phyloP scores from a whole-genome alignment of 768 basidiomycete species.

The Tricholoma matsutake region DNA sequence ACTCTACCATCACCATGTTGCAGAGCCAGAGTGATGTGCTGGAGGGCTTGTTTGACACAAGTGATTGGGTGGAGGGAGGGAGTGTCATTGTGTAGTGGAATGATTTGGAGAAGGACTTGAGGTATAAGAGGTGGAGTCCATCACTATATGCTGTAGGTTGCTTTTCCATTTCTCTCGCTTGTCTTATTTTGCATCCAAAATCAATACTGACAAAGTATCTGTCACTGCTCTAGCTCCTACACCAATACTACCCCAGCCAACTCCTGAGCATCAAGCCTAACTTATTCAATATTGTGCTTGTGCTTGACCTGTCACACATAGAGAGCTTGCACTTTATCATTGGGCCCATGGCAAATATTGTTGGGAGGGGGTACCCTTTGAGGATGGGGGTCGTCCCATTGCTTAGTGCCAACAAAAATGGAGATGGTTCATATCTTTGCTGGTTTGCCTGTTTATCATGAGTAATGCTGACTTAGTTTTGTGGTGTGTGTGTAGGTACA shows the following conservation, averaged over 20 bases:
- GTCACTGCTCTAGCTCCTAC: conserved; percentile 58
- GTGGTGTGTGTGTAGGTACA: conserved; percentile 34
- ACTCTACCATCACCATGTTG: conserved; percentile 51
- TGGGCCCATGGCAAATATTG: conserved; percentile 63
- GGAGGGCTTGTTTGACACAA: conserved; percentile 87
- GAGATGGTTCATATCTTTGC: no score
- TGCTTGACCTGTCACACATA: conserved; percentile 73
- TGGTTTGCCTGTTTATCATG: no score
- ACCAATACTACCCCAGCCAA: conserved; percentile 76
- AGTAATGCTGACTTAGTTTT: no score
- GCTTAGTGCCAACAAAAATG: conserved; percentile 49
- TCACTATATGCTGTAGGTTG: conserved; percentile 48
- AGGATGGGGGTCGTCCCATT: conserved; percentile 85
- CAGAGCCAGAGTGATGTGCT: conserved; percentile 46
- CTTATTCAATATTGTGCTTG: conserved; percentile 78
- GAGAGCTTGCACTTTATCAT: conserved; percentile 60
- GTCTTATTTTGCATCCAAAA: not conserved
- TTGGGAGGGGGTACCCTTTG: conserved; percentile 71
- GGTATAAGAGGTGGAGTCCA: conserved; percentile 52
- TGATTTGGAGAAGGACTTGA: conserved; percentile 79
- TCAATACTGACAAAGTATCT: not conserved
- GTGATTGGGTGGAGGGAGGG: conserved; percentile 79
- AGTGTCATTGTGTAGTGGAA: conserved; percentile 84
- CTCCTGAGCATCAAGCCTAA: conserved; percentile 72
- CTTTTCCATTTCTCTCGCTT: no score